These are phyloP conservation scores for Hyphopichia khmerensis DNA, from an alignment of 1,139 yeast species.

Conservation along the genomic window DNA sequence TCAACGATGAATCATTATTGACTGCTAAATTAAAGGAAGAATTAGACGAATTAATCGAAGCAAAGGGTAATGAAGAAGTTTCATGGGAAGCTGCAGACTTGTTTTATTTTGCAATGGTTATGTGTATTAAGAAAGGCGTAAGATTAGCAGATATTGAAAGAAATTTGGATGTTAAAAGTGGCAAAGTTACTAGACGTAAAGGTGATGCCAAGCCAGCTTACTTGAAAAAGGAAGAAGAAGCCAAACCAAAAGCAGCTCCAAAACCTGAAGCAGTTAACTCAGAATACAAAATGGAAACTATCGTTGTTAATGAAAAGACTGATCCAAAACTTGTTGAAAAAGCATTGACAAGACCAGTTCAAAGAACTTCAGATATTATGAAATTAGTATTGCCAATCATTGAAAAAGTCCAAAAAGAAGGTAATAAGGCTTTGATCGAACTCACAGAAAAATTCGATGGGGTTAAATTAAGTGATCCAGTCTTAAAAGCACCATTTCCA, in stretches of 20 bases:
- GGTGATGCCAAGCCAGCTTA: slow-evolving; percentile 93
- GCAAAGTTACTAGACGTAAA: slow-evolving; percentile 86
- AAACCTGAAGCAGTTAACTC: slow-evolving; percentile 16
- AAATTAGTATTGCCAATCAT: slow-evolving; percentile 88
- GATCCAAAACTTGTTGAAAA: slow-evolving; percentile 44
- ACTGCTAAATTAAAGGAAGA: slow-evolving; percentile 91
- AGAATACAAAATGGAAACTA: slow-evolving; percentile 60
- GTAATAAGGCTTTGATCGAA: slow-evolving; percentile 85
- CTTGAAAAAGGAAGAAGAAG: slow-evolving; percentile 19
- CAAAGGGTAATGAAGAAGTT: slow-evolving; percentile 56
- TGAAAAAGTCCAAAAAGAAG: slow-evolving; percentile 68
- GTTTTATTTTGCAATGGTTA: slow-evolving; percentile 85
- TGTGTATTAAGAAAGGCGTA: slow-evolving; percentile 81
- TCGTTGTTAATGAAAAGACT: slow-evolving; percentile 48
- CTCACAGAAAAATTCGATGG: slow-evolving; percentile 89
- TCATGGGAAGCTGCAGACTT: slow-evolving; percentile 99
- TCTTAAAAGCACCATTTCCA: slow-evolving; percentile 84
- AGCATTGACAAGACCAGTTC: slow-evolving; percentile 85
- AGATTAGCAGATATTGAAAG: slow-evolving; percentile 76
- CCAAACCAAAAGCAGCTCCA: slow-evolving; percentile 6
- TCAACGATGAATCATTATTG: slow-evolving; percentile 71
- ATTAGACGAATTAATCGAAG: slow-evolving; percentile 93
- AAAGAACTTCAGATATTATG: slow-evolving; percentile 89
- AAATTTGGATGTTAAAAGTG: slow-evolving; percentile 78
- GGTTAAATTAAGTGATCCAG: slow-evolving; percentile 68